phyloP scores from a whole-genome alignment of 352 stramenopile genomes.

The Blastocystis sp. region DNA sequence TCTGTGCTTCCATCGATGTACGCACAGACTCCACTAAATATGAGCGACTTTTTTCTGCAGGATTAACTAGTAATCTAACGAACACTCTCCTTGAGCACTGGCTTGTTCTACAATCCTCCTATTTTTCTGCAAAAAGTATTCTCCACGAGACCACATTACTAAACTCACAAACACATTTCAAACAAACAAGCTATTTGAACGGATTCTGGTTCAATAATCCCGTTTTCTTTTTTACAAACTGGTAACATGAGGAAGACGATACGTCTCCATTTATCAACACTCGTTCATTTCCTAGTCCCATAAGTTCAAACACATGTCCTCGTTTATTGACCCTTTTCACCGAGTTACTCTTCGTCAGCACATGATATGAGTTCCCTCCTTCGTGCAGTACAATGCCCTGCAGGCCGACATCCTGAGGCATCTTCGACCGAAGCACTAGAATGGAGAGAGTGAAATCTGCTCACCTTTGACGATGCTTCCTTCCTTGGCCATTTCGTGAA shows the following conservation, averaged over 20 bases:
- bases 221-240: background rate
- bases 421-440: background rate
- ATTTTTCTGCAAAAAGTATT: conserved; percentile 33
- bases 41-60: conserved; percentile 5
- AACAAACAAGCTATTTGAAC: background rate
- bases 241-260: background rate
- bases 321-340: background rate
- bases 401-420: conserved; percentile 6
- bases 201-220: background rate
- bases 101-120: conserved; percentile 29
- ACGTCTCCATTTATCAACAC: background rate
- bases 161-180: background rate
- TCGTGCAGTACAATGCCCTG: conserved; percentile 50
- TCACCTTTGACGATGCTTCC: background rate
- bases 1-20: conserved; percentile 47
- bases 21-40: conserved; percentile 20
- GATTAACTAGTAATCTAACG: background rate
- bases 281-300: background rate
- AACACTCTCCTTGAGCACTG: conserved; percentile 34
- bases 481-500: background rate
- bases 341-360: background rate
- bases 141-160: conserved; percentile 13
- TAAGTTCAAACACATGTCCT: background rate
- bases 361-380: background rate
- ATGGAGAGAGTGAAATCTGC: too few species aligned